Evolutionary conservation across 306 rosid species (phyloP).

Genomic region (Cicer cuneatum): DNA sequence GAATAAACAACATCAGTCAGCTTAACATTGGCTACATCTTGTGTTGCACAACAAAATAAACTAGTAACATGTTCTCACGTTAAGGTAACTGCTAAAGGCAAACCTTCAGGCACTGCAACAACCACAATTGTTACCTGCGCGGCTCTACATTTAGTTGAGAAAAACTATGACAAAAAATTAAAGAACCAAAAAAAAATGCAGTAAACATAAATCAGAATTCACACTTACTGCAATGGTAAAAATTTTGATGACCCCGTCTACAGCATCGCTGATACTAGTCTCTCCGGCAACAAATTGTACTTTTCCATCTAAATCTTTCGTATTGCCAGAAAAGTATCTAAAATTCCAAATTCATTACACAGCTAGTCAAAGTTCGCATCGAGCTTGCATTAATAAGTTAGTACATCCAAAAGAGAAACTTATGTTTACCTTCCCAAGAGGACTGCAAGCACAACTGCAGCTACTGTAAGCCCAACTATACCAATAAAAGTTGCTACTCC

Average conservation of each 20-base stretch:
- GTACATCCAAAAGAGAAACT: slow-evolving; percentile 19
- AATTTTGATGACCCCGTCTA: slow-evolving; percentile 73
- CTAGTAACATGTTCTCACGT: slow-evolving; percentile 65
- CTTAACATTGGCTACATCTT: slow-evolving; percentile 30
- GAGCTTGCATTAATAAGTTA: slow-evolving; percentile 23
- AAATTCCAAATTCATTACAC: slow-evolving; percentile 43
- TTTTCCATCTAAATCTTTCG: slow-evolving; percentile 58
- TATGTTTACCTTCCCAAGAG: slow-evolving; percentile 78
- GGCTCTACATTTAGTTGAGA: slow-evolving; percentile 51
- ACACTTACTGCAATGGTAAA: slow-evolving; percentile 93
- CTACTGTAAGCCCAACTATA: slow-evolving; percentile 91
- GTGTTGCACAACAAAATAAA: slow-evolving; percentile 32
- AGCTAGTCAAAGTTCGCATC: slow-evolving; percentile 41
- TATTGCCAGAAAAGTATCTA: slow-evolving; percentile 83
- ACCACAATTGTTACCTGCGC: slow-evolving; percentile 96
- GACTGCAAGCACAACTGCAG: slow-evolving; percentile 71
- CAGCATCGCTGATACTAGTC: slow-evolving; percentile 60
- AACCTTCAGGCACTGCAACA: slow-evolving; percentile 99
- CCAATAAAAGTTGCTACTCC: slow-evolving; percentile 98
- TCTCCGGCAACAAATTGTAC: slow-evolving; percentile 56
- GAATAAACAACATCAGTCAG: slow-evolving; percentile 27
- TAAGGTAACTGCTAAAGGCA: slow-evolving; percentile 96
- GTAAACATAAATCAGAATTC: slow-evolving; percentile 27
- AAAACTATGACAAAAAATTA: slow-evolving; percentile 30
- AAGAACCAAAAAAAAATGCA: slow-evolving; percentile 2